Base-by-base conservation (phyloP, 345 rosid genomes). In the Ceriops tagal region DNA sequence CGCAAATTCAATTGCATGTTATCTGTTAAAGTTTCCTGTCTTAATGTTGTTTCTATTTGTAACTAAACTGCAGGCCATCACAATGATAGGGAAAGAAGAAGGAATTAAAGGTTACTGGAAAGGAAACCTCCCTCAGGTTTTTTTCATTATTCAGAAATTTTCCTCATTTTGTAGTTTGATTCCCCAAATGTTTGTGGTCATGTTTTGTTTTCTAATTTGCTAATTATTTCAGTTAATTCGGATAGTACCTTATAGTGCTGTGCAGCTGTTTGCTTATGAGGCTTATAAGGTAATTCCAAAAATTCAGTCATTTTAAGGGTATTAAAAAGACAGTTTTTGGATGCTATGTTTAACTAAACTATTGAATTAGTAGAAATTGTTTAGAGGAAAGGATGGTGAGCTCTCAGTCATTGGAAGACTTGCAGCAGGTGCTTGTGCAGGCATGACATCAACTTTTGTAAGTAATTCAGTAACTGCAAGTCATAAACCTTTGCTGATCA, bases 51-150 rank as follows among this genome's bases (percentile, higher is more conserved):
- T 65, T 24, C 20, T 68, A 20, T 62, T 57, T 64, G 35, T 66
- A 57, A 53, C 26, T 51, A 58, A 69, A 66, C 21, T 81, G 67
- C 78, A 95, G 98, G 99, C 99, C 31, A 82, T 89, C 21, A 64
- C 83, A 59, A 51, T 87, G 82, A 86, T 92, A 73, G 92, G 89
- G 53, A 90, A 92, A 80, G 96, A 95, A 71, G 96, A 88, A 77
- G 99, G 99, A 66, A 55, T 95, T 18, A 95, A 88, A 82, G 98
- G 99, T n/a, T 95, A 90, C 62, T 90, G 99, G 99, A 95, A 95
- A 71, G 99, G 98, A 72, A 95, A 95, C 78, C 87, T 95, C 62
- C 99, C 99, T 30, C 99, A 95, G 98, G 97, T 91, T 53, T 72
- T 37, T 43, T 62, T 18, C 49, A 21, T 69, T 74, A 55, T 58